Evolutionary conservation across 345 rosid genomes (phyloP).

Genomic region (Pistacia integerrima): DNA sequence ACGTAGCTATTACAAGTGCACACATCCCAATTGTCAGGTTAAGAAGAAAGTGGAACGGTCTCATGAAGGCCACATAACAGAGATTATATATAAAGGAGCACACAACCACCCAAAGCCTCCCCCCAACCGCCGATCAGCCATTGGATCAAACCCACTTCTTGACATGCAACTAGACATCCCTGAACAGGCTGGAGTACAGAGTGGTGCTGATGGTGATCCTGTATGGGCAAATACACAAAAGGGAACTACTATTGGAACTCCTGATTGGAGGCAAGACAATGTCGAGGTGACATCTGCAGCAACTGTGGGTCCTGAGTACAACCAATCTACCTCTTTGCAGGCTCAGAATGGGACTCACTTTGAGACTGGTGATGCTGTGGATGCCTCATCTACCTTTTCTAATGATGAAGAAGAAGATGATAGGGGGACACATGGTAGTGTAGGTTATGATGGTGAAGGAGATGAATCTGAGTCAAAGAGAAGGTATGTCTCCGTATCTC

Average conservation of each 20-base stretch:
- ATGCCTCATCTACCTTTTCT: constrained; percentile 70
- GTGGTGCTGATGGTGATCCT: constrained; percentile 48
- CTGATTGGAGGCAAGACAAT: constrained; percentile 65
- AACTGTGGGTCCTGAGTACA: constrained; percentile 51
- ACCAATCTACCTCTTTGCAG: constrained; percentile 44
- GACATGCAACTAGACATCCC: constrained; percentile 59
- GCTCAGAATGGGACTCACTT: constrained; percentile 49
- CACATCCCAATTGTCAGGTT: constrained; percentile 77
- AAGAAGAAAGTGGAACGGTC: constrained; percentile 98
- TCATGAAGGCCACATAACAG: constrained; percentile 93
- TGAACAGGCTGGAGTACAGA: constrained; percentile 52
- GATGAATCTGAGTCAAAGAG: constrained; percentile 93
- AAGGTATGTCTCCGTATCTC: constrained; percentile 49
- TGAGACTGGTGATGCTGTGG: constrained; percentile 74
- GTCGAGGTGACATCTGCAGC: constrained; percentile 69
- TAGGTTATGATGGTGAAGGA: constrained; percentile 66
- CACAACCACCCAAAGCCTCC: constrained; percentile 86
- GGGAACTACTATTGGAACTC: constrained; percentile 37
- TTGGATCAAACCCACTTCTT: constrained; percentile 49
- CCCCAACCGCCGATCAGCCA: constrained; percentile 60
- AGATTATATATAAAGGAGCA: constrained; percentile 91
- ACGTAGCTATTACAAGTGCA: constrained; percentile 96
- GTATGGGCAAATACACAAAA: constrained; percentile 52
- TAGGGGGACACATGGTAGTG: constrained; percentile 67
- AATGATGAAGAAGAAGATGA: constrained; percentile 81